A percentile compares a stretch with the other conserved stretches of the same genome.
These are phyloP conservation scores for Parmales sp. DNA, from an alignment of 108 stramenopile species.

Conservation along the genomic window DNA sequence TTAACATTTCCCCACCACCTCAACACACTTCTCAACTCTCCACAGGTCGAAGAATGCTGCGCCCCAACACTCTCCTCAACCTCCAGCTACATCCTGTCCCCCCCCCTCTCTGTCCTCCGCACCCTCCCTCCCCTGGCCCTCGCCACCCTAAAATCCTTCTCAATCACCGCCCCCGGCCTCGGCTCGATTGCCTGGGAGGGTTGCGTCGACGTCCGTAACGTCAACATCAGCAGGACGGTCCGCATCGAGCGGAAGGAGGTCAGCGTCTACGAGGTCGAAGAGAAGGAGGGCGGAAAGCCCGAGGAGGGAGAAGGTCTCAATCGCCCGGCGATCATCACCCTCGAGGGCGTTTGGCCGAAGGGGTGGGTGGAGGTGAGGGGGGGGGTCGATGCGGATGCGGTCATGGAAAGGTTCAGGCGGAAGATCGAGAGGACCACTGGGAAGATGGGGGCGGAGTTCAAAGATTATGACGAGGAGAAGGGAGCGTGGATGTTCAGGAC, in stretches of 20 bases:
- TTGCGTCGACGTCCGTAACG: constrained; percentile 74
- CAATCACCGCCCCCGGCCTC: constrained; percentile 49
- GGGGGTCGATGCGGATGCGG: constrained; percentile 33
- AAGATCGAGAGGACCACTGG: constrained; percentile 54
- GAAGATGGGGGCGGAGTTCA: constrained; percentile 67
- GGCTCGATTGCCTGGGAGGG: constrained; percentile 87
- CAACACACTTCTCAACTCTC: too few species aligned
- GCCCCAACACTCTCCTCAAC: too few species aligned
- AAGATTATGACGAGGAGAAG: constrained; percentile 52
- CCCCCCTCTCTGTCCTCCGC: too few species aligned
- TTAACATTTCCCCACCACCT: too few species aligned
- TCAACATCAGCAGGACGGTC: constrained; percentile 65
- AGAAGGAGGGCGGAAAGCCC: constrained; percentile 61
- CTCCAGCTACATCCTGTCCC: constrained; percentile 69
- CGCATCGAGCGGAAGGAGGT: constrained; percentile 68
- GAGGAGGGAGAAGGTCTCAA: constrained; percentile 68
- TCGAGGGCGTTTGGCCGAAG: constrained; percentile 58
- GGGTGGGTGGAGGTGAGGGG: too few species aligned
- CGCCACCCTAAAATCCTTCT: constrained; percentile 68
- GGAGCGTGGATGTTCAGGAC: constrained; percentile 85
- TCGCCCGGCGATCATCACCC: constrained; percentile 74
- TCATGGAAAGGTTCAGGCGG: constrained; percentile 41
- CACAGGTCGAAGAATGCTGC: too few species aligned
- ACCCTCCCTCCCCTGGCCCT: too few species aligned
- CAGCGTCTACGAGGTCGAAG: constrained; percentile 71